Evolutionary conservation across 345 rosid genomes (phyloP), one percentile per base, ranked within the genome.

Genomic region (Syzygium jambos): DNA sequence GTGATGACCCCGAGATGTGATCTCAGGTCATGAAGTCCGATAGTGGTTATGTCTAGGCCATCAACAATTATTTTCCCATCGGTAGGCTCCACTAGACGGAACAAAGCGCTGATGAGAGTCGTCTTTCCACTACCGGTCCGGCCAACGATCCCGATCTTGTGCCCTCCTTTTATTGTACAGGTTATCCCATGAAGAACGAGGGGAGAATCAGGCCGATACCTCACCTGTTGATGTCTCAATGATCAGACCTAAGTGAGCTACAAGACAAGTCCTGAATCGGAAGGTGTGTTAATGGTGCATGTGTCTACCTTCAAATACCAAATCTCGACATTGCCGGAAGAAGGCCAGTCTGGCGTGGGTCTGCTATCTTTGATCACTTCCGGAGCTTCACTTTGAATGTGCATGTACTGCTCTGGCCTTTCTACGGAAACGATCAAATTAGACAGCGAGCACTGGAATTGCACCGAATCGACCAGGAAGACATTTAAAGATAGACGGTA

Each of bases 81-180:
- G 1, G 91, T 86, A 63, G 95, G 95, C 63, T 95, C 95, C 27
- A 95, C 95, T 15, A 95, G 89, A 30, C 95, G 97, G 88, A 94
- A 94, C 73, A 94, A 86, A 84, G 93, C 90, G 51, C 94, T 87
- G 29, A 93, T 91, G 19, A 93, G 92, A n/a, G 95, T 94, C 1
- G 93, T 92, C 88, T 95, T 95, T 22, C 95, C 96, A 41, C 96
- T 94, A 6, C 97, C 95, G 2, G 97, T 95, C 38, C 95, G 83
- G 29, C 96, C 97, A 85, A 94, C 96, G 11, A 95, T 91, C 38
- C 97, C 95, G 22, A 94, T 88, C 87, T 93, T 94, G 63, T 91
- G 90, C 84, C 96, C 95, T 78, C 94, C 96, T 89, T 91, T 84
- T 46, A 94, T 89, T 46, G 78, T 91, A 90, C 95, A 95, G 87